These are phyloP conservation scores for Celoporthe dispersa DNA, from an alignment of 2,329 filamentous ascomycete genomes.

Conservation along the genomic window DNA sequence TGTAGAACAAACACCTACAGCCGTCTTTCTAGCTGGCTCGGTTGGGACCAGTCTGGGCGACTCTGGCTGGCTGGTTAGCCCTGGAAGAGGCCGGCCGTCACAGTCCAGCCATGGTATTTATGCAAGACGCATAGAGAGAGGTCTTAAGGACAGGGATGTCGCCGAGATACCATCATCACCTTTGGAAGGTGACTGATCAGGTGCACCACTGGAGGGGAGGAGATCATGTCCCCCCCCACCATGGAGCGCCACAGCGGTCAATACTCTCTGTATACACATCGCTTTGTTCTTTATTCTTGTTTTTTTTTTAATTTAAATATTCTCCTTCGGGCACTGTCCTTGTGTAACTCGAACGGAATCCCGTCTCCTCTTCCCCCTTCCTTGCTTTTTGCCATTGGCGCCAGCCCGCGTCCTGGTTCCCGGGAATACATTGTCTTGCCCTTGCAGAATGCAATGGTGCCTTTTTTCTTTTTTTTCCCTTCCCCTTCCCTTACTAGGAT, in stretches of 20 bases:
- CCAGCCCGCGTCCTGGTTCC: neutral
- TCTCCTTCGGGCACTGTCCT: neutral
- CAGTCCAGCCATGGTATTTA: neutral
- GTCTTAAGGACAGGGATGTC: neutral
- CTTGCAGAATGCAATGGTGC: neutral
- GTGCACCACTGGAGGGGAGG: neutral
- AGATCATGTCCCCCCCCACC: neutral
- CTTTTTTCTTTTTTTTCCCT: neutral
- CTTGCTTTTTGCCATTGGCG: neutral
- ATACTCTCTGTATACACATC: neutral
- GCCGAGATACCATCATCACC: neutral
- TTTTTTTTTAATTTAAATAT: too few relatives aligned
- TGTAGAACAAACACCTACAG: neutral
- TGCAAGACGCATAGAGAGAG: neutral
- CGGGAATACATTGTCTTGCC: slow-evolving; percentile 2
- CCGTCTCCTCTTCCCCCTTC: too few relatives aligned
- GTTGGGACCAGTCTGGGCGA: neutral
- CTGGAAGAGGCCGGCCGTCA: too few relatives aligned
- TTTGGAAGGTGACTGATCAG: neutral
- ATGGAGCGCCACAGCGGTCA: neutral
- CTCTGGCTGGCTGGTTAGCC: too few relatives aligned
- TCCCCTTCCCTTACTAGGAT: neutral
- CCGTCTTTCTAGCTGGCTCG: neutral
- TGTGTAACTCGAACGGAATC: too few relatives aligned
- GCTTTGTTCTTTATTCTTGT: too few relatives aligned